Percentiles rank a stretch among this genome's conserved stretches.
Evolutionary conservation across 108 stramenopile genomes (phyloP).

Genomic region (Skeletonema tropicum): DNA sequence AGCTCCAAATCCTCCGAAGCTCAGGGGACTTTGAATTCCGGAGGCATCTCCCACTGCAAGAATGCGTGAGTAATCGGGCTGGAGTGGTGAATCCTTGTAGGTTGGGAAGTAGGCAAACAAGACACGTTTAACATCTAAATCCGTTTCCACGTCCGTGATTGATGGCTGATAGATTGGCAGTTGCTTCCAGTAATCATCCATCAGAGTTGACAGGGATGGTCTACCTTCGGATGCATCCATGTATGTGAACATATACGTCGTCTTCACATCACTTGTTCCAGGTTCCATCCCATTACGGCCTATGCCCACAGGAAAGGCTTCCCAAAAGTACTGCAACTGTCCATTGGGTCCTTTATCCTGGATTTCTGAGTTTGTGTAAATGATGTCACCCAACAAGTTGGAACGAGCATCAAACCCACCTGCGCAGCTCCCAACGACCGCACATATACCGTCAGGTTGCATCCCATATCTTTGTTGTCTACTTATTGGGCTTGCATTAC

Average conservation of each 20-base stretch:
- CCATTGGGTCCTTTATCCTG: slow-evolving; percentile 64
- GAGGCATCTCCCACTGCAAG: slow-evolving; percentile 90
- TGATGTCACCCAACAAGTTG: slow-evolving; percentile 89
- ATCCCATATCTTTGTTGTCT: slow-evolving; percentile 80
- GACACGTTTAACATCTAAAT: slow-evolving; percentile 86
- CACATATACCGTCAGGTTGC: slow-evolving; percentile 91
- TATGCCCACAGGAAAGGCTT: slow-evolving; percentile 92
- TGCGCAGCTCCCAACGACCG: slow-evolving; percentile 89
- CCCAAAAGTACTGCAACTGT: slow-evolving; percentile 94
- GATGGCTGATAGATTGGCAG: slow-evolving; percentile 87
- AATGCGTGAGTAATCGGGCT: slow-evolving; percentile 77
- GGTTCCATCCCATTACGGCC: slow-evolving; percentile 74
- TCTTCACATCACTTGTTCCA: slow-evolving; percentile 76
- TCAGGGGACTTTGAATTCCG: slow-evolving; percentile 93
- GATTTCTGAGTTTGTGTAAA: slow-evolving; percentile 89
- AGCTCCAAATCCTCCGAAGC: slow-evolving; percentile 97
- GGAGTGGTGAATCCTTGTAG: slow-evolving; percentile 91
- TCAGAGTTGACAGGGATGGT: slow-evolving; percentile 68
- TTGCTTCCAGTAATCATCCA: slow-evolving; percentile 94
- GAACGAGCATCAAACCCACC: slow-evolving; percentile 79
- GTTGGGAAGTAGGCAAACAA: slow-evolving; percentile 95
- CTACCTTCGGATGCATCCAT: slow-evolving; percentile 86
- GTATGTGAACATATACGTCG: slow-evolving; percentile 91
- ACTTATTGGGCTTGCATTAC: slow-evolving; percentile 89
- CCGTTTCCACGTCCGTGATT: slow-evolving; percentile 67